Conservation (phyloP, 1,284 basidiomycete species). For the Pascua sp. region DNA sequence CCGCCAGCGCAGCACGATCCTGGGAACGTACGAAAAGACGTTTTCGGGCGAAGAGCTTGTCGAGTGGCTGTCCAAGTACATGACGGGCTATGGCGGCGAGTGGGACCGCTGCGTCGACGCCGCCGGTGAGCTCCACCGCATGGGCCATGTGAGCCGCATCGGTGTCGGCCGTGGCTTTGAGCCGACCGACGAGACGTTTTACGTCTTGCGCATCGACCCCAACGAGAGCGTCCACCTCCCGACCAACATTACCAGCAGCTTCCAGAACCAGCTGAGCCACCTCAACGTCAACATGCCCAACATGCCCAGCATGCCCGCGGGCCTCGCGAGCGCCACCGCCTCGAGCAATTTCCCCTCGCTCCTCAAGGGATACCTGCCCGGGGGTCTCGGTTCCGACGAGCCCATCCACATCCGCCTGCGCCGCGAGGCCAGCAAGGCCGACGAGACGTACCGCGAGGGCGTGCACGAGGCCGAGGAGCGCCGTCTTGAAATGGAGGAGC, state of each 20-base stretch:
- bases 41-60: conserved; percentile 79
- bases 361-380: conserved; percentile 38
- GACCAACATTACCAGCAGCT: conserved; percentile 7
- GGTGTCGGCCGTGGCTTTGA: conserved; percentile 55
- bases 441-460: conserved; percentile 68
- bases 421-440: conserved; percentile 71
- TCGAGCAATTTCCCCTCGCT: conserved; percentile 15
- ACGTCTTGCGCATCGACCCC: conserved; percentile 33
- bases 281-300: conserved; percentile 21
- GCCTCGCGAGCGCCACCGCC: not conserved
- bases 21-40: conserved; percentile 83
- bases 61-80: conserved; percentile 66
- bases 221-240: conserved; percentile 8
- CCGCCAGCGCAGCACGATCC: conserved; percentile 67
- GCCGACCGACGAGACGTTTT: conserved; percentile 41
- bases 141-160: conserved; percentile 67
- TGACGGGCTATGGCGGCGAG: conserved; percentile 66
- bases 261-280: not conserved
- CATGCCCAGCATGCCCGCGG: conserved; percentile 25
- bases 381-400: conserved; percentile 51
- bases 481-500: conserved; percentile 75
- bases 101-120: conserved; percentile 74
- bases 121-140: conserved; percentile 69
- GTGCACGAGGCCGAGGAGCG: conserved; percentile 66
- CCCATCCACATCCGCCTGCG: conserved; percentile 67